Percentiles rank a stretch among this genome's conserved stretches.
Conservation (phyloP, 192 early-diverging fungal species). For the Physocladia obscura region DNA sequence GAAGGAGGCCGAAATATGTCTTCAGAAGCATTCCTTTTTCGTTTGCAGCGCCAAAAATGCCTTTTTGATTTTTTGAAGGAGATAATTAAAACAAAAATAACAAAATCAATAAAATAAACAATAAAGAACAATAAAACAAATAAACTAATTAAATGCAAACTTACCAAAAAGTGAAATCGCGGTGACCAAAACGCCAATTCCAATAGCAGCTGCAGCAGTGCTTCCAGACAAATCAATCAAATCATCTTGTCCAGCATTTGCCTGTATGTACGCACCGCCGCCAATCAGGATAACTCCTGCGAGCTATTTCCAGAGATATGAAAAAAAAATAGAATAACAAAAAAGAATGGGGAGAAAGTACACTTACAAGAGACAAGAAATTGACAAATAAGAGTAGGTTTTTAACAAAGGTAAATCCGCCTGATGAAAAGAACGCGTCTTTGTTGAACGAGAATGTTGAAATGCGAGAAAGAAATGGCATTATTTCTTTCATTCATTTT, state of each 20-base stretch:
- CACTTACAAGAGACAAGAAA: constrained; percentile 54
- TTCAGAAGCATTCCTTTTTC: constrained; percentile 64
- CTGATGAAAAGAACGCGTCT: constrained; percentile 47
- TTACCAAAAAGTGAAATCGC: constrained; percentile 57
- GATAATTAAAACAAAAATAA: too few relatives aligned
- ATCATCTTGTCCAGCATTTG: constrained; percentile 30
- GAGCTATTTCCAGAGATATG: constrained; percentile 38
- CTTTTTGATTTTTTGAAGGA: neutral
- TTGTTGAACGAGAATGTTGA: constrained; percentile 53
- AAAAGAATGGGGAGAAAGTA: neutral
- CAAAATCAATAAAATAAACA: too few relatives aligned
- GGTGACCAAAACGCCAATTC: constrained; percentile 51
- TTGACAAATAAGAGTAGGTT: constrained; percentile 57
- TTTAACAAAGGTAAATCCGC: constrained; percentile 57
- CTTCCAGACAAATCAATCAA: constrained; percentile 40
- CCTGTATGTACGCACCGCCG: constrained; percentile 48
- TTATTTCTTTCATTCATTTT: constrained; percentile 27
- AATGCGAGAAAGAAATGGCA: constrained; percentile 52
- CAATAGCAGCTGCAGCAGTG: constrained; percentile 48
- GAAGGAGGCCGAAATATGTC: constrained; percentile 57
- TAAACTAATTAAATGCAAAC: neutral
- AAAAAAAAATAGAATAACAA: constrained; percentile 1
- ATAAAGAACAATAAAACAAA: neutral
- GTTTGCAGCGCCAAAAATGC: constrained; percentile 58
- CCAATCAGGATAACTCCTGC: constrained; percentile 58